Evolutionary conservation across 352 stramenopile species (phyloP).

Genomic region (Phytophthora megakarya): DNA sequence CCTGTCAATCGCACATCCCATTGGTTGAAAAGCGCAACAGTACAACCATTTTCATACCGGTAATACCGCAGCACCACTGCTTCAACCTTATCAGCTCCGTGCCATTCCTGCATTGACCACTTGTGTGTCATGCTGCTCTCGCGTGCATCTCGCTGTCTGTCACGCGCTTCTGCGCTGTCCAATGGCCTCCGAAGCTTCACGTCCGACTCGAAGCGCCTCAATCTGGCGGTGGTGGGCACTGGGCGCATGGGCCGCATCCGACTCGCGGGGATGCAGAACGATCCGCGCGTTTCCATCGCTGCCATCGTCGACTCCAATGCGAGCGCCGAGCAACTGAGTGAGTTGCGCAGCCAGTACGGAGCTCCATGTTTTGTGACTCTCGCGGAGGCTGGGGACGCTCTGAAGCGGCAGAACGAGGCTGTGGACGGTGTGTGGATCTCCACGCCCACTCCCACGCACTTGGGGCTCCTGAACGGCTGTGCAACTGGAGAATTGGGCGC

Average conservation of each 20-base stretch:
- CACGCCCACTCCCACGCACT: constrained; percentile 74
- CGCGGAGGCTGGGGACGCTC: constrained; percentile 28
- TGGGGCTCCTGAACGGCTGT: constrained; percentile 52
- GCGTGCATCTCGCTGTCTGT: constrained; percentile 11
- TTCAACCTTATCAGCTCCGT: constrained; percentile 20
- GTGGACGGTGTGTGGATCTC: constrained; percentile 77
- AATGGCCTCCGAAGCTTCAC: constrained; percentile 13
- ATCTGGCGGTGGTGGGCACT: constrained; percentile 69
- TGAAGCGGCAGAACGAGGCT: constrained; percentile 20
- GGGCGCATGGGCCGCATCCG: constrained; percentile 83
- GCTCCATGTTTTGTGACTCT: constrained; percentile 46
- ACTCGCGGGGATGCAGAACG: constrained; percentile 55
- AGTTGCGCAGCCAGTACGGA: constrained; percentile 53
- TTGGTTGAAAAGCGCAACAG: constrained; percentile 3
- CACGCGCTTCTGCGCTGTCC: constrained; percentile 5
- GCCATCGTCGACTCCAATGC: constrained; percentile 64
- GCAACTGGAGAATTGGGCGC: constrained; percentile 18
- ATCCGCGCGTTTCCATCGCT: constrained; percentile 59
- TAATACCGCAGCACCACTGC: constrained; percentile 1
- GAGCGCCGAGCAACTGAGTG: constrained; percentile 10
- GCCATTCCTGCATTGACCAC: constrained; percentile 25
- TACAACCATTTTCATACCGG: constrained; percentile 13
- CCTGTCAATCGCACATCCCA: not conserved
- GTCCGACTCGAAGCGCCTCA: constrained; percentile 30
- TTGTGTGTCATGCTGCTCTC: constrained; percentile 19